Percentiles rank a stretch among this genome's conserved stretches.
These are phyloP conservation scores for Malassezia equina DNA, from an alignment of 1,284 basidiomycete species.

Conservation along the genomic window DNA sequence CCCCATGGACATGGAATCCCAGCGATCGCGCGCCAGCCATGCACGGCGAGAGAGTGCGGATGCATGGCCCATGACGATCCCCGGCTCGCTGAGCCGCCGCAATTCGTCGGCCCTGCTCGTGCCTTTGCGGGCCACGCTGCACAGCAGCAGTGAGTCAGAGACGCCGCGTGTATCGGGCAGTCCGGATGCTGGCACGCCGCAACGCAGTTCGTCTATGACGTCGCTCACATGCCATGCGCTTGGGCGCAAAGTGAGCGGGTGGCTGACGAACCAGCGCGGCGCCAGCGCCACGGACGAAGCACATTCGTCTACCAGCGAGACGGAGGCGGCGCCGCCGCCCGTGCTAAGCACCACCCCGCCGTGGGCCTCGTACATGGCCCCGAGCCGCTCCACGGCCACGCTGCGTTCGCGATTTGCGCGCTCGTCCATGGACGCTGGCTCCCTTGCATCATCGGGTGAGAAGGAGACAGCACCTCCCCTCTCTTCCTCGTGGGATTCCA, in stretches of 20 bases:
- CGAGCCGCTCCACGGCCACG: background rate
- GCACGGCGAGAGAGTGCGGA: constrained; percentile 4
- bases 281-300: background rate
- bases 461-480: no score
- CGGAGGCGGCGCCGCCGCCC: background rate
- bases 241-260: background rate
- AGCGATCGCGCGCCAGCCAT: background rate
- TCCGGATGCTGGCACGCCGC: background rate
- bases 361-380: background rate
- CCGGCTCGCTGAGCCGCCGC: background rate
- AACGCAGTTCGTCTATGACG: background rate
- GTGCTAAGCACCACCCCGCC: background rate
- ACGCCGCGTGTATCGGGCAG: background rate
- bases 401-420: background rate
- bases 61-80: background rate
- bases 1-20: background rate
- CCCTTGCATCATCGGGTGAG: no score
- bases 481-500: no score
- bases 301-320: background rate
- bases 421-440: background rate
- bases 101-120: background rate
- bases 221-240: background rate
- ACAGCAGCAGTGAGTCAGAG: background rate
- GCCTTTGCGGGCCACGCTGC: background rate
- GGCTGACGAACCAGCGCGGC: background rate